Base-by-base conservation (phyloP, 1,284 basidiomycete species). In the Leccinum angustisporum region DNA sequence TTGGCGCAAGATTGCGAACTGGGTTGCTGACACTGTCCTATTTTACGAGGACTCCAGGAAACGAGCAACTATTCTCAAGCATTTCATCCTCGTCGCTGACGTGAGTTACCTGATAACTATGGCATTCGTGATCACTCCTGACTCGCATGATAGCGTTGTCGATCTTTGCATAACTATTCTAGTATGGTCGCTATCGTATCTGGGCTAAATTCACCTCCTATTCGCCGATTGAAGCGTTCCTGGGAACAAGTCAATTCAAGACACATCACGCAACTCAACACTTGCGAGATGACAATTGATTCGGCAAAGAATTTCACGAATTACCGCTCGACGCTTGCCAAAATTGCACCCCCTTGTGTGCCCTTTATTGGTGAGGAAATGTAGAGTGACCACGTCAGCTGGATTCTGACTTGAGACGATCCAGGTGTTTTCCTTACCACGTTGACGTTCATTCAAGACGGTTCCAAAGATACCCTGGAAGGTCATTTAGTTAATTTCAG, bases 361-460 rank as follows among this genome's bases (percentile, higher is more conserved):
- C 97, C 97, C 5, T 99, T 99, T 79, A 90, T 99, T 58, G 97
- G 95, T 95, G 69, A 67, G 83, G 76, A 56, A 7, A 36, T 4
- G 34, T 56, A 21, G 14, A 51, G 34, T 43, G 51, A 61, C 52
- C 36, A 54, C 13, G 25, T 54, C 1, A 16, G 3, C 8, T 53
- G 31, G 56, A 51, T 51, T 7, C 56, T 63, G 18, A 65, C 63
- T 18, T 31, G 57, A 59, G 18, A 9, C 21, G 54, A 7, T 34
- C 1, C 60, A 97, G 95, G 97, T 68, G 93, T 98, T 60, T 98
- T 97, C 80, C 84, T 99, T 18, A 95, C 96, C 4, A 94, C 94
- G 27, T 81, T 99, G 61, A 96, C 95, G 4, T 98, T 99, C 77
- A 97, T 98, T 74, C 95, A 98, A 75, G 97, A 99, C 71, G 97